A percentile compares a stretch with the other conserved stretches of the same genome.
phyloP scores from a whole-genome alignment of 2,329 filamentous ascomycete species.

The Zasmidium citrigriseum region DNA sequence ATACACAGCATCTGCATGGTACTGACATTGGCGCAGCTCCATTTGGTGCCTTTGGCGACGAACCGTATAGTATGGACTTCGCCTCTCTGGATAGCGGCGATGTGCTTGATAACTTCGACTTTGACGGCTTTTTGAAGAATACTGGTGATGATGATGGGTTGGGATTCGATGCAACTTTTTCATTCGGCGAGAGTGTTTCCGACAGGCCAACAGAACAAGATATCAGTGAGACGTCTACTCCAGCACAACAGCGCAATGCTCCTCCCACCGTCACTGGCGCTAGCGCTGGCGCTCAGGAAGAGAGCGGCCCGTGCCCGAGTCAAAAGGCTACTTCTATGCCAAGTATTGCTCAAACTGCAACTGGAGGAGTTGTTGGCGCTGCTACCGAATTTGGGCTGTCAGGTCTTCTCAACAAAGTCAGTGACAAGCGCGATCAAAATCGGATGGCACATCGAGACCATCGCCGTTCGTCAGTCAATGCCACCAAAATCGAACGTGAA shows the following conservation, averaged over 20 bases:
- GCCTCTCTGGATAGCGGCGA: constrained; percentile 56
- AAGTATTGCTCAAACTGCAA: constrained; percentile 30
- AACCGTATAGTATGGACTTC: constrained; percentile 44
- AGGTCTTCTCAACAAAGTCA: constrained; percentile 27
- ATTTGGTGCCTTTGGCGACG: constrained; percentile 42
- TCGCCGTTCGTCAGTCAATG: constrained; percentile 18
- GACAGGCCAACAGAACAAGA: too few species aligned
- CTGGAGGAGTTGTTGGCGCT: constrained; percentile 32
- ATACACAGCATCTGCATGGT: too few species aligned
- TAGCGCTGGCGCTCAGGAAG: constrained; percentile 24
- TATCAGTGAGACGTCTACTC: too few species aligned
- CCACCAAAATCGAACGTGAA: too few species aligned
- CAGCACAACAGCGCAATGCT: too few species aligned
- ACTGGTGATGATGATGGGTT: constrained; percentile 47
- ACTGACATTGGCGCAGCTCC: constrained; percentile 41
- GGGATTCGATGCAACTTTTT: constrained; percentile 38
- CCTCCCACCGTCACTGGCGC: too few species aligned
- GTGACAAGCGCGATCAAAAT: constrained; percentile 24
- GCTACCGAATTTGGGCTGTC: constrained; percentile 33
- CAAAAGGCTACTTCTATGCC: constrained; percentile 19
- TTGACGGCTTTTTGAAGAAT: constrained; percentile 66
- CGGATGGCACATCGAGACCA: constrained; percentile 23
- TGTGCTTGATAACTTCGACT: constrained; percentile 69
- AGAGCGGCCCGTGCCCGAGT: constrained; percentile 23
- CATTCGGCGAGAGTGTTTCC: constrained; percentile 40